Conservation (phyloP, 768 basidiomycete species). For the Boletus vermiculosoides region DNA sequence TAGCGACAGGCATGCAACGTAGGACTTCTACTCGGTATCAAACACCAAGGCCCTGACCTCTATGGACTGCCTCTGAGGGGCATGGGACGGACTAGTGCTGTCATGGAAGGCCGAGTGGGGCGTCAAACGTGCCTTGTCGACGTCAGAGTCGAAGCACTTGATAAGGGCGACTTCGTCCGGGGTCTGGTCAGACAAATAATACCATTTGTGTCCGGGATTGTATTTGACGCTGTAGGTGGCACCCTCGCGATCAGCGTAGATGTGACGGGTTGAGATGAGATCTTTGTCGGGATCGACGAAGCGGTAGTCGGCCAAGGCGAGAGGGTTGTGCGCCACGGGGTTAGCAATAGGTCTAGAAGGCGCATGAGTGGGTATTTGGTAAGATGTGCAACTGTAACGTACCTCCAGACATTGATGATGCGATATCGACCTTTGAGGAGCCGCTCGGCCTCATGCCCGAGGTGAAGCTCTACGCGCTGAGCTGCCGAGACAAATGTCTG, state of each 20-base stretch:
- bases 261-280: slow-evolving; percentile 37
- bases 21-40: slow-evolving; percentile 32
- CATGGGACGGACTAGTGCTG: slow-evolving; percentile 32
- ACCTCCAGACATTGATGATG: slow-evolving; percentile 49
- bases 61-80: slow-evolving; percentile 43
- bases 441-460: slow-evolving; percentile 41
- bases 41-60: slow-evolving; percentile 46
- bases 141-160: slow-evolving; percentile 46
- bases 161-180: slow-evolving; percentile 44
- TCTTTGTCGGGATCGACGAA: slow-evolving; percentile 35
- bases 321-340: slow-evolving; percentile 40
- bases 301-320: slow-evolving; percentile 43
- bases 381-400: background rate
- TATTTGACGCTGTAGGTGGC: slow-evolving; percentile 36
- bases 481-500: slow-evolving; percentile 40
- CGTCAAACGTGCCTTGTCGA: slow-evolving; percentile 39
- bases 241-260: slow-evolving; percentile 37
- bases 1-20: background rate
- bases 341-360: slow-evolving; percentile 35
- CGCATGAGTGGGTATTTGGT: background rate
- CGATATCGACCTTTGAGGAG: slow-evolving; percentile 41
- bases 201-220: slow-evolving; percentile 40
- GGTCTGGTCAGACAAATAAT: slow-evolving; percentile 38
- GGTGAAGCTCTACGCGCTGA: slow-evolving; percentile 39
- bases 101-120: slow-evolving; percentile 45